Conservation (phyloP, 345 rosid genomes). For the Aquilaria malaccensis region DNA sequence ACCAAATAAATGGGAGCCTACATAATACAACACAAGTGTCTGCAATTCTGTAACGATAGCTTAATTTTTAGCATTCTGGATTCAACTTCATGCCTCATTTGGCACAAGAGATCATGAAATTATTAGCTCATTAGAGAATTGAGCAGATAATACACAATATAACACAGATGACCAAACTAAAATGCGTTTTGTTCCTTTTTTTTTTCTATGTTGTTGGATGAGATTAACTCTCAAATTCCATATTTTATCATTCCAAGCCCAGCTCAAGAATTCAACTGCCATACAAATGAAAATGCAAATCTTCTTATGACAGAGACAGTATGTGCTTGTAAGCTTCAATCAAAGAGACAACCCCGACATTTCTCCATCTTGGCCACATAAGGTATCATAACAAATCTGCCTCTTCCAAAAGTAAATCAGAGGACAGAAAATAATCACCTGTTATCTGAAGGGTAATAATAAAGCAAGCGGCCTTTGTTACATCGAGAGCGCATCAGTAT, state of each 20-base stretch:
- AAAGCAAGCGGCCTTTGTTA: slow-evolving; percentile 88
- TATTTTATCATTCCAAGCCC: no score
- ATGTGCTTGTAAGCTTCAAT: background rate
- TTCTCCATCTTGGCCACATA: no score
- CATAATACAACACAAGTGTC: background rate
- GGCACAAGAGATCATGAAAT: no score
- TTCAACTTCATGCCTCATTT: no score
- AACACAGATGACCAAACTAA: no score
- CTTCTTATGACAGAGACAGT: background rate
- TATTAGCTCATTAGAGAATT: no score
- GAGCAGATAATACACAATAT: no score
- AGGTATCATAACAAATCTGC: background rate
- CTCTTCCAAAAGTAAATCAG: background rate
- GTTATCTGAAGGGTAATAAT: slow-evolving; percentile 67
- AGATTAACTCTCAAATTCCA: no score
- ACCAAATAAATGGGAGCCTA: background rate
- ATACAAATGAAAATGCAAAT: background rate
- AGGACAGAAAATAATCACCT: slow-evolving; percentile 30
- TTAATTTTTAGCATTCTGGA: no score
- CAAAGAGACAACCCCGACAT: background rate
- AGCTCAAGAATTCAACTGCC: no score
- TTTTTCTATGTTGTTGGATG: no score
- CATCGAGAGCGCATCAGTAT: slow-evolving; percentile 67
- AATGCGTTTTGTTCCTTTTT: no score
- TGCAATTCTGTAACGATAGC: background rate